phyloP scores from a whole-genome alignment of 2,329 filamentous ascomycete genomes.

The Pseudopithomyces chartarum region DNA sequence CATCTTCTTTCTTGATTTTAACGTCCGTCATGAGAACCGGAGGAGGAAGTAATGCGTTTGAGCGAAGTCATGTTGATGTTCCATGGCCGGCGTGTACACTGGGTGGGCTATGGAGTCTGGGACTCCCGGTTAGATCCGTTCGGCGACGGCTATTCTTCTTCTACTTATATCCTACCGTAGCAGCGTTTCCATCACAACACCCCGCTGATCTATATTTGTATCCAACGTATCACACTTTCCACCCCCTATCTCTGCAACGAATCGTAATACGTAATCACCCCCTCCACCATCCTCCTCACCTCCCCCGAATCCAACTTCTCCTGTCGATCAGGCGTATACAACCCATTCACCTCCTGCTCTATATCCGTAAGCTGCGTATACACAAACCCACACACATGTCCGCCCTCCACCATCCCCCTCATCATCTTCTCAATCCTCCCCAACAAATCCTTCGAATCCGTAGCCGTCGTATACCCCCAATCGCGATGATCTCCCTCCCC shows the following conservation, averaged over 20 bases:
- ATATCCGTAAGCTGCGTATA: slow-evolving; percentile 69
- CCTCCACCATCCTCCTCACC: slow-evolving; percentile 63
- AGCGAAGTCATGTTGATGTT: background rate
- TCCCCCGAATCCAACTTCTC: slow-evolving; percentile 62
- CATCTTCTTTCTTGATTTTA: background rate
- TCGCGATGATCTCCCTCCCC: slow-evolving; percentile 54
- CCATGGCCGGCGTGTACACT: no score
- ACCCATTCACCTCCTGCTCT: slow-evolving; percentile 71
- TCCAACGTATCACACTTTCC: background rate
- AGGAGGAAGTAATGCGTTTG: background rate
- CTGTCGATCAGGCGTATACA: slow-evolving; percentile 66
- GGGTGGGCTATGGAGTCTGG: background rate
- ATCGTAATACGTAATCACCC: slow-evolving; percentile 35
- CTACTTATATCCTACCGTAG: background rate
- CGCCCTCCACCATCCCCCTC: slow-evolving; percentile 61
- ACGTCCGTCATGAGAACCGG: background rate
- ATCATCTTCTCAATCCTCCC: slow-evolving; percentile 63
- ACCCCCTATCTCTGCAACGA: slow-evolving; percentile 22
- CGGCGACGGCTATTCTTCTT: slow-evolving; percentile 2
- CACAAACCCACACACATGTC: slow-evolving; percentile 66
- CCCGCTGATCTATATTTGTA: no score
- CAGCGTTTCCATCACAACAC: background rate
- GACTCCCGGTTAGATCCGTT: background rate
- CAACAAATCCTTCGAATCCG: slow-evolving; percentile 63
- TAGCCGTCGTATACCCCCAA: slow-evolving; percentile 73